phyloP scores from a whole-genome alignment of 495 filamentous ascomycete genomes.

The Bathelium albidoporum region DNA sequence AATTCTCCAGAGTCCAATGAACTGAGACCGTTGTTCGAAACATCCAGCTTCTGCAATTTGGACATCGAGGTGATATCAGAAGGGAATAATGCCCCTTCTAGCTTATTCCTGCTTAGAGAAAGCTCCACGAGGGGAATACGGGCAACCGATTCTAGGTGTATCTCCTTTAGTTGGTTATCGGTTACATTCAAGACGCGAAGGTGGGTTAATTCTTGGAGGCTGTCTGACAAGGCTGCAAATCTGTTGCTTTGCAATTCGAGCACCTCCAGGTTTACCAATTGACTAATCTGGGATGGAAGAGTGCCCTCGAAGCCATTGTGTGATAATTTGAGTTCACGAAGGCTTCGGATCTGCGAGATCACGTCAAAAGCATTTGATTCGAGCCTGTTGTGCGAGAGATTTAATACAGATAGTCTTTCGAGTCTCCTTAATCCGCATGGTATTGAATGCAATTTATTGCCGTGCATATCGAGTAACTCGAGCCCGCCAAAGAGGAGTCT shows the following conservation, averaged over 20 bases:
- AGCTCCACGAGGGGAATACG: conserved; percentile 64
- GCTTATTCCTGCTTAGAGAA: conserved; percentile 64
- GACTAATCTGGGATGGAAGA: conserved; percentile 46
- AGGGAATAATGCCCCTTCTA: conserved; percentile 62
- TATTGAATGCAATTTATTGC: conserved; percentile 61
- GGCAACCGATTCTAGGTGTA: conserved; percentile 60
- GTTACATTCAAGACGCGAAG: conserved; percentile 68
- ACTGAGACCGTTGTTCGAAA: conserved; percentile 65
- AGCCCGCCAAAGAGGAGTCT: conserved; percentile 76
- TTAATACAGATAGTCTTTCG: conserved; percentile 62
- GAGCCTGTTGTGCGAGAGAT: conserved; percentile 77
- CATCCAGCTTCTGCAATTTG: conserved; percentile 60
- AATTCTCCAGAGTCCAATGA: conserved; percentile 42
- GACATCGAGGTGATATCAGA: conserved; percentile 39
- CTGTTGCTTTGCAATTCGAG: conserved; percentile 76
- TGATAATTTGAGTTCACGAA: conserved; percentile 72
- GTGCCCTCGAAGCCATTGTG: conserved; percentile 64
- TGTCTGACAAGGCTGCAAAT: conserved; percentile 61
- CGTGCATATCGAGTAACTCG: conserved; percentile 74
- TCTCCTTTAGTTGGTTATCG: conserved; percentile 57
- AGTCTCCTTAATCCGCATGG: conserved; percentile 69
- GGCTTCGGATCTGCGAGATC: conserved; percentile 54
- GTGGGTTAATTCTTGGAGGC: conserved; percentile 50
- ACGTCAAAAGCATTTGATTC: conserved; percentile 57
- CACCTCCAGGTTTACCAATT: conserved; percentile 57